A percentile compares a stretch with the other conserved stretches of the same genome.
Conservation (phyloP, 305 asterid genomes). For the Plantago coronopus region DNA sequence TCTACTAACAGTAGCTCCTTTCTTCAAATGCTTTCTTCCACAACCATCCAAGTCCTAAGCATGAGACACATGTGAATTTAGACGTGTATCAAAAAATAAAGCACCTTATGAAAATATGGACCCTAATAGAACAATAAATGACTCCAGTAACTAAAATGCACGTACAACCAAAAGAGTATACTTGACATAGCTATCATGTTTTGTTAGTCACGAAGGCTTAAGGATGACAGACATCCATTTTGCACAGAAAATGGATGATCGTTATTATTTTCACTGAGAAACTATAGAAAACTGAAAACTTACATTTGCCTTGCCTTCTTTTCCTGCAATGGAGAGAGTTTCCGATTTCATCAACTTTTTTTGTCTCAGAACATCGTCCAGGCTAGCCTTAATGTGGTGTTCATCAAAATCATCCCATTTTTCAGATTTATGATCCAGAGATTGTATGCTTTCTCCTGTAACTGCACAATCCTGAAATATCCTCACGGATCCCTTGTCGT, state of each 20-base stretch:
- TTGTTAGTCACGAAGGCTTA: too few relatives aligned
- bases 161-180: too few relatives aligned
- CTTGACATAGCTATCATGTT: too few relatives aligned
- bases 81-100: too few relatives aligned
- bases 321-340: conserved; percentile 31
- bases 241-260: too few relatives aligned
- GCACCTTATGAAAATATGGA: too few relatives aligned
- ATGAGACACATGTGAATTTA: conserved; percentile 36
- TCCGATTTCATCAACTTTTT: conserved; percentile 53
- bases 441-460: conserved; percentile 26
- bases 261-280: too few relatives aligned
- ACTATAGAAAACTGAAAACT: conserved; percentile 28
- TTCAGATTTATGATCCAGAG: conserved; percentile 26
- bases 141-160: too few relatives aligned
- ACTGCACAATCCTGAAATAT: conserved; percentile 25
- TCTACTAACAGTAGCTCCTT: conserved; percentile 38
- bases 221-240: background rate
- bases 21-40: conserved; percentile 24
- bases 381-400: conserved; percentile 44
- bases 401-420: conserved; percentile 85
- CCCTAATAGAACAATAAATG: too few relatives aligned
- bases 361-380: conserved; percentile 57
- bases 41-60: conserved; percentile 20
- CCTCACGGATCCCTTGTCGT: too few relatives aligned
- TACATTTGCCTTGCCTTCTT: conserved; percentile 42